Evolutionary conservation across 345 rosid species (phyloP), one percentile per base, ranked within the genome.

Genomic region (Nasturtium officinale): DNA sequence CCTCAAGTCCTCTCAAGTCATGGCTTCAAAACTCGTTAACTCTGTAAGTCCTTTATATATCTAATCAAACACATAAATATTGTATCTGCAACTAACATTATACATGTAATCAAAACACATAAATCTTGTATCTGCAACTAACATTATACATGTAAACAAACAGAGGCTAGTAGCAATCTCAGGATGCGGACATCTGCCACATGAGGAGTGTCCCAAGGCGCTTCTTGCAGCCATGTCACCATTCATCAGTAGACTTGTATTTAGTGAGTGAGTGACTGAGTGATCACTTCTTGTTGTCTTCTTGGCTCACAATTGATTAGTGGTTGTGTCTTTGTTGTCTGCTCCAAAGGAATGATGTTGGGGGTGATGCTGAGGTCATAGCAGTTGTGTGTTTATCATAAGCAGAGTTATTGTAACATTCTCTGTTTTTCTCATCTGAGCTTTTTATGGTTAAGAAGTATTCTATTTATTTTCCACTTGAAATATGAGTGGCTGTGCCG

Each of bases 111-210:
- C 55, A 56, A 51, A 84, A 50, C 61, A 40, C 51, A 25, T 23
- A 59, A 63, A 62, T 58, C 8, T 51, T 17, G 71, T 56, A 35
- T 57, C 60, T 10, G 26, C 8, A 40, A 30, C 73, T 71, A 32
- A 77, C 57, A 17, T 12, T 29, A 23, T 6, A 56, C 55, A 29
- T 73, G 30, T 42, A 20, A 56, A 47, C 55, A 56, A 51, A 84
- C 95, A 94, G 98, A 91, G 97, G 83, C 83, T 91, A 65, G 96
- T 94, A 40, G 90, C 98, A 17, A 89, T 94, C 82, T 89, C 97
- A 0, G 95, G 97, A 58, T 91, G 98, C 38, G 98, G 98, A 29
- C 98, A 94, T 82, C 91, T 94, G 77, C 98, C 97, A 17, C 98
- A 94, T 3, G 98, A 91, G 83, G 98, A 94, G 83, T 87, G 96